Evolutionary conservation across 73 alveolate genomes (phyloP), one percentile per base, ranked within the genome.

Genomic region (Stentor roeselii): DNA sequence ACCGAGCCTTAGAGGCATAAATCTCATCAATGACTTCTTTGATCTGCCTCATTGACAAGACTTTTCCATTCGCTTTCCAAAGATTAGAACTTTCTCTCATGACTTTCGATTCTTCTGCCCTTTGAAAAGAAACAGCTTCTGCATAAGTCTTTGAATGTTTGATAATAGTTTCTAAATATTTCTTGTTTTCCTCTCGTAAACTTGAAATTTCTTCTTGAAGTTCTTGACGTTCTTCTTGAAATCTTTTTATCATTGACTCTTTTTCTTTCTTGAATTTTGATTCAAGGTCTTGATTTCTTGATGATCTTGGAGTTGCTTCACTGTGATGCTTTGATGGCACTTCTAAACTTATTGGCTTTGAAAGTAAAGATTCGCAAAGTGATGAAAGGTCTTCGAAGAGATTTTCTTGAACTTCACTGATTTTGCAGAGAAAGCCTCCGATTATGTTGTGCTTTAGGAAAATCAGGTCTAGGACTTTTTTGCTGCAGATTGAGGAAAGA

Each of bases 1-100:
- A 95, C 78, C 87, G 91, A 38, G 89, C 88, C 83, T 97, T 97
- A 27, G 94, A 88, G 3, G 88, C 83, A 86, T 97, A 97, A 40
- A 97, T 95, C 61, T 97, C 99, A 78, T 88, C 84, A 50, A 95
- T 97, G 21, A 96, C 87, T 75, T 94, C 98, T 82, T 93, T 94
- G 59, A 94, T 75, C 77, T 96, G 90, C 82, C 90, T 94, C 3
- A 95, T 42, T 30, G 97, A 90, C 3, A 93, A 80, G 3, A 84
- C 83, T 93, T 59, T 87, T 35, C 40, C 61, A 61, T 59, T 86
- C 27, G 39, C 30, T 78, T 35, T 80, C 1, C 37, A 31, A 42
- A 50, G 58, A 82, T 83, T 36, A 35, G 38, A n/a, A 40, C 34
- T 21, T 37, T 3, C 75, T 83, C 39, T 74, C 32, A 76, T 11